Conservation (phyloP, 2,329 filamentous ascomycete species). For the Trichoderma harzianum region DNA sequence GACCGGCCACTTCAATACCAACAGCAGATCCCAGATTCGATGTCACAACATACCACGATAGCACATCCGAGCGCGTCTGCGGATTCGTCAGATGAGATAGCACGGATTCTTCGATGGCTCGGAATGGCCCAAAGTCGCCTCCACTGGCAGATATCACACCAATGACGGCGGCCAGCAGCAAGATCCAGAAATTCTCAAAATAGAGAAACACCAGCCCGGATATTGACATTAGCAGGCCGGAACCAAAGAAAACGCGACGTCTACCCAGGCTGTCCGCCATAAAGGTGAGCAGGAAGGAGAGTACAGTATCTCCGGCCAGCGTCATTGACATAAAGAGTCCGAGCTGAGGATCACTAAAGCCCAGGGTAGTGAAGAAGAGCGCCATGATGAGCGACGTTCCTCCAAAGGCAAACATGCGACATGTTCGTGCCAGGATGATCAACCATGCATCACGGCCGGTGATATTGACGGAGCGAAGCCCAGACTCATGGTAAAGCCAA, state of each 20-base stretch:
- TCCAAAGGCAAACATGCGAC: constrained; percentile 63
- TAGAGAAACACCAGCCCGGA: constrained; percentile 54
- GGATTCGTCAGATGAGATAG: constrained; percentile 58
- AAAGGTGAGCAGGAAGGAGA: constrained; percentile 55
- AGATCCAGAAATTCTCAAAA: constrained; percentile 56
- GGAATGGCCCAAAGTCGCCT: constrained; percentile 65
- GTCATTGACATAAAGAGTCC: constrained; percentile 65
- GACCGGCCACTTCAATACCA: constrained; percentile 51
- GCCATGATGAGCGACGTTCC: constrained; percentile 59
- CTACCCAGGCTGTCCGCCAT: constrained; percentile 58
- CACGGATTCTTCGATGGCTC: constrained; percentile 63
- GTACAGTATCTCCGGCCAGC: constrained; percentile 56
- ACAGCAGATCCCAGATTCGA: constrained; percentile 53
- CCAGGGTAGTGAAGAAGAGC: constrained; percentile 56
- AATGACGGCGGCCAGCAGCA: constrained; percentile 55
- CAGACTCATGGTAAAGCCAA: constrained; percentile 45
- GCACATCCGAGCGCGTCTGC: constrained; percentile 56
- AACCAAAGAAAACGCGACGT: constrained; percentile 50
- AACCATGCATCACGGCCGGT: constrained; percentile 51
- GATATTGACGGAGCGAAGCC: constrained; percentile 43
- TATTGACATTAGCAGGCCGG: constrained; percentile 53
- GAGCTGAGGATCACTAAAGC: constrained; percentile 55
- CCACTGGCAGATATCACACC: constrained; percentile 62
- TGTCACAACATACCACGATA: constrained; percentile 62
- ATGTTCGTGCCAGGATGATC: constrained; percentile 49